A percentile compares a stretch with the other conserved stretches of the same genome.
Evolutionary conservation across 768 basidiomycete genomes (phyloP).

Genomic region (Cystobasidium onofrii): DNA sequence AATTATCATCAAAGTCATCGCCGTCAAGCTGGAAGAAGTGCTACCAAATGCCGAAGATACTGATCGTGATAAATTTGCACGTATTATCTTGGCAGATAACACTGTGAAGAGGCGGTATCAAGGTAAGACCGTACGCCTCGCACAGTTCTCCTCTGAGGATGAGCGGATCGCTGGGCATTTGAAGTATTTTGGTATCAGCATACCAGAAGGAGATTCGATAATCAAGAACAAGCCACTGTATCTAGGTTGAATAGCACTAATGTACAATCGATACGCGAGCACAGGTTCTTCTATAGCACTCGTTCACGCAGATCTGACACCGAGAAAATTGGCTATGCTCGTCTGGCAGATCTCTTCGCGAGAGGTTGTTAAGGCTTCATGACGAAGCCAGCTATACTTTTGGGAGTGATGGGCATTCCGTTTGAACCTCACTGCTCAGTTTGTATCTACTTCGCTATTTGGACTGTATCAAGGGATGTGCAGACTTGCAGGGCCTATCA

Average conservation of each 20-base stretch:
- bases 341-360: too few relatives aligned
- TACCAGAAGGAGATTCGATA: neutral
- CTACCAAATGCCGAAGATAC: neutral
- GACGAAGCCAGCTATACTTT: too few relatives aligned
- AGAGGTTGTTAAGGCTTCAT: too few relatives aligned
- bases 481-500: neutral
- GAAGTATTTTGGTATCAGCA: neutral
- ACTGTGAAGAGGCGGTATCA: neutral
- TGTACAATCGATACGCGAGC: too few relatives aligned
- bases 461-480: neutral
- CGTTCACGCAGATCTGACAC: too few relatives aligned
- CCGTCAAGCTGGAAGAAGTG: constrained; percentile 6
- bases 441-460: too few relatives aligned
- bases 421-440: too few relatives aligned
- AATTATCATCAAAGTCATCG: neutral
- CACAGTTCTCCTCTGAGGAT: neutral
- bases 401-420: too few relatives aligned
- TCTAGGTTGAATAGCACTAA: neutral
- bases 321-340: too few relatives aligned
- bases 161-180: neutral
- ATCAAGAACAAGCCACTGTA: neutral
- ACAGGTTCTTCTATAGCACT: too few relatives aligned
- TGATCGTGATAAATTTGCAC: constrained; percentile 3
- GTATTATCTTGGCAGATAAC: neutral
- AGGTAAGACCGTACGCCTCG: neutral